Conservation (phyloP, 305 asterid species). For the Fraxinus baroniana region DNA sequence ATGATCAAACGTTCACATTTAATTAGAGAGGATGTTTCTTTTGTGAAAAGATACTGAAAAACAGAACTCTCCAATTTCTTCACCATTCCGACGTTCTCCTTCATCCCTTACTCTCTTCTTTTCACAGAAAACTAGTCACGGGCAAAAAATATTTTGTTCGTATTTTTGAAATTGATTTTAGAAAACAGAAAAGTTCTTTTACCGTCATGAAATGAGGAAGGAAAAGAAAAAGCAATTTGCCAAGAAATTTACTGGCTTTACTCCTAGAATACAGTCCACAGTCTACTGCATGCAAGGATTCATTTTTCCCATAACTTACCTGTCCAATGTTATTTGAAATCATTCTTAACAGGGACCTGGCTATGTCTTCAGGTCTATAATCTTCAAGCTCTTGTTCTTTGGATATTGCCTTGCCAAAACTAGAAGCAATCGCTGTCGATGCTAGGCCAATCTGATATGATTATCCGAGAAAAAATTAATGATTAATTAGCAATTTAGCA, state of each 20-base stretch:
- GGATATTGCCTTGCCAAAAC: constrained; percentile 80
- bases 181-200: background rate
- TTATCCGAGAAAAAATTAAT: constrained; percentile 6
- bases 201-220: background rate
- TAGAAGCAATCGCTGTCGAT: constrained; percentile 84
- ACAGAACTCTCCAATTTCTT: background rate
- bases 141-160: background rate
- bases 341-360: constrained; percentile 89
- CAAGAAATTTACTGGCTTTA: background rate
- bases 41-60: background rate
- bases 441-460: constrained; percentile 76
- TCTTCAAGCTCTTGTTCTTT: constrained; percentile 73
- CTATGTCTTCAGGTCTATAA: constrained; percentile 76
- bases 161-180: background rate
- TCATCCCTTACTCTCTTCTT: background rate
- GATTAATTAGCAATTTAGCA: constrained; percentile 13
- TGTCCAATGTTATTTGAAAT: constrained; percentile 90
- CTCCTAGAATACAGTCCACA: background rate
- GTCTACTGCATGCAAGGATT: background rate
- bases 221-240: background rate
- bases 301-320: constrained; percentile 40
- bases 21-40: background rate
- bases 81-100: background rate
- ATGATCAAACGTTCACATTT: background rate
- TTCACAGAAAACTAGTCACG: background rate